These are phyloP conservation scores for Cladosporium sp. DNA, from an alignment of 2,329 filamentous ascomycete genomes.

Conservation along the genomic window DNA sequence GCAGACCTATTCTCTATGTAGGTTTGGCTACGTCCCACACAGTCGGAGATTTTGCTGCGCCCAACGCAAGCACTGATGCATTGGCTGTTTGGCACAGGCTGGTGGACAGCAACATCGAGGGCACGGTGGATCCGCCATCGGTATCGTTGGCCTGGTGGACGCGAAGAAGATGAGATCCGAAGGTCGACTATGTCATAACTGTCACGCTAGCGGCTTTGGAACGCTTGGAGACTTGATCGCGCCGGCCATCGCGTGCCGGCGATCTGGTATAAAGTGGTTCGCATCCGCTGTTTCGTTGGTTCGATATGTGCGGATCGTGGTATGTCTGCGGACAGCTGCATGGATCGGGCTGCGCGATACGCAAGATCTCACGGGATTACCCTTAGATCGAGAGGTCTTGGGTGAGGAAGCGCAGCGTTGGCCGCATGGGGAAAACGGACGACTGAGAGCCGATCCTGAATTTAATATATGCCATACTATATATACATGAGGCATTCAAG, in stretches of 20 bases:
- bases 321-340: slow-evolving; percentile 7
- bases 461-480: neutral
- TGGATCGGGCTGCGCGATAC: slow-evolving; percentile 7
- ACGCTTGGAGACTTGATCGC: slow-evolving; percentile 14
- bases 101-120: neutral
- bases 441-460: neutral
- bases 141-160: slow-evolving; percentile 2
- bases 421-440: neutral
- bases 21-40: neutral
- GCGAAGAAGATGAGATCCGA: neutral
- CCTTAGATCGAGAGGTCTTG: slow-evolving; percentile 5
- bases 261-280: slow-evolving; percentile 9
- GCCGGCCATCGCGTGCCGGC: slow-evolving; percentile 1
- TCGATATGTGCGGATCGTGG: slow-evolving; percentile 7
- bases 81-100: neutral
- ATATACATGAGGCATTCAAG: neutral
- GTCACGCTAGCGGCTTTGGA: slow-evolving; percentile 7
- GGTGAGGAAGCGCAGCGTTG: neutral
- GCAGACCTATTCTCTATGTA: neutral
- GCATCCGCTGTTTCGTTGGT: neutral
- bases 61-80: slow-evolving; percentile 3
- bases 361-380: neutral
- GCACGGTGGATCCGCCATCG: slow-evolving; percentile 2
- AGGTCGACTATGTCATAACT: slow-evolving; percentile 16
- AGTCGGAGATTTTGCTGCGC: slow-evolving; percentile 4